Percentiles rank a stretch among this genome's conserved stretches.
phyloP scores from a whole-genome alignment of 2,329 filamentous ascomycete genomes.

The Exophiala oligosperma region DNA sequence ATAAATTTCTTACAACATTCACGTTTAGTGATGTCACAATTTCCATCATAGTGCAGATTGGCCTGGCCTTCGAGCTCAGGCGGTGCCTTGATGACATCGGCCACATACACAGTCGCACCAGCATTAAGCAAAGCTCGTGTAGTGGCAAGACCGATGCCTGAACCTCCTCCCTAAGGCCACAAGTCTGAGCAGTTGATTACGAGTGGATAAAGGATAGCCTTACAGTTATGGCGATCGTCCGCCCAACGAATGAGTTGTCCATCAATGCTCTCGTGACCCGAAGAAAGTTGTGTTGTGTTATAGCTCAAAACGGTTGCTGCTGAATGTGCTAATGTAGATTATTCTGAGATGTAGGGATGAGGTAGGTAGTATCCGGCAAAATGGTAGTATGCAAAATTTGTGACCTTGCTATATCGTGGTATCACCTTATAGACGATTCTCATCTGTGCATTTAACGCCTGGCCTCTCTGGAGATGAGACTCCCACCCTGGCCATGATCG shows the following conservation, averaged over 20 bases:
- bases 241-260: background rate
- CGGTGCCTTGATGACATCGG: slow-evolving; percentile 1
- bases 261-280: background rate
- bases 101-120: slow-evolving; percentile 5
- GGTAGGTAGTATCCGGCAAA: no score
- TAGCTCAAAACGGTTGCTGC: no score
- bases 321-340: no score
- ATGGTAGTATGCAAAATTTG: background rate
- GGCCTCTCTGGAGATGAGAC: no score
- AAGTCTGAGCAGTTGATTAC: background rate
- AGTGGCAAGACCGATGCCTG: slow-evolving; percentile 2
- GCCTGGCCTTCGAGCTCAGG: slow-evolving; percentile 4
- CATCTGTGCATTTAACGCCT: no score
- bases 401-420: background rate
- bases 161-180: slow-evolving; percentile 2
- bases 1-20: slow-evolving; percentile 10
- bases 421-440: no score
- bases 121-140: background rate
- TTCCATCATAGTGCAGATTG: background rate
- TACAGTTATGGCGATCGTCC: slow-evolving; percentile 9
- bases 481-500: no score
- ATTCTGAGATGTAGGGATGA: no score
- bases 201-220: background rate
- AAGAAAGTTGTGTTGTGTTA: no score
- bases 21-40: slow-evolving; percentile 11